phyloP scores from a whole-genome alignment of 257 asterid genomes.

The Fraxinus excelsior region DNA sequence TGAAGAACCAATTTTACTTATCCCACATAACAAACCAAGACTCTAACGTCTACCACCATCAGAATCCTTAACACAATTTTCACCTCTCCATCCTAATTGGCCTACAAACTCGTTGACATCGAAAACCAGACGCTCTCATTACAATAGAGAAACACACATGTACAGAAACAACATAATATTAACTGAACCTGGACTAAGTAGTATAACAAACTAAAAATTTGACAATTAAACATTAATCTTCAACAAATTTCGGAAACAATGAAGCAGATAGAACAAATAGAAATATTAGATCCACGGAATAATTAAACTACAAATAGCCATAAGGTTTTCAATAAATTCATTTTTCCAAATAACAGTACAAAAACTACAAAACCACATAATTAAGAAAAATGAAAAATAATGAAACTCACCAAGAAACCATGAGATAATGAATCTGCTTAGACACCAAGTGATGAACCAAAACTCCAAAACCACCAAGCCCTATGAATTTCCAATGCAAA shows the following conservation, averaged over 20 bases:
- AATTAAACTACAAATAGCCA: no score
- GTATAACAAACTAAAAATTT: not conserved
- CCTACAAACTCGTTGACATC: conserved; percentile 1
- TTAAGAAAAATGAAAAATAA: not conserved
- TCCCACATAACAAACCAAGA: not conserved
- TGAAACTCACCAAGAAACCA: conserved; percentile 29
- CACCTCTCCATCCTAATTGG: not conserved
- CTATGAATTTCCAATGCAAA: conserved; percentile 13
- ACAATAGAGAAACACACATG: conserved; percentile 1
- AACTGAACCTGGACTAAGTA: not conserved
- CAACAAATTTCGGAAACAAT: no score
- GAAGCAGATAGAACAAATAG: no score
- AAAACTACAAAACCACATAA: not conserved
- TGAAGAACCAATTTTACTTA: not conserved
- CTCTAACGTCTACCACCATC: not conserved
- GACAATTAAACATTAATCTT: no score
- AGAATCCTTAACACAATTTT: not conserved
- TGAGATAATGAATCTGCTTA: conserved; percentile 17
- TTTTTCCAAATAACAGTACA: not conserved
- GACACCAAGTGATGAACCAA: conserved; percentile 10
- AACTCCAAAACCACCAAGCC: conserved; percentile 20
- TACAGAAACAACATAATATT: not conserved
- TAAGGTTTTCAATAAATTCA: no score
- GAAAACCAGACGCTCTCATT: conserved; percentile 1
- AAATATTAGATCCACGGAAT: no score